Evolutionary conservation across 306 rosid species (phyloP).

Genomic region (Datisca glomerata): DNA sequence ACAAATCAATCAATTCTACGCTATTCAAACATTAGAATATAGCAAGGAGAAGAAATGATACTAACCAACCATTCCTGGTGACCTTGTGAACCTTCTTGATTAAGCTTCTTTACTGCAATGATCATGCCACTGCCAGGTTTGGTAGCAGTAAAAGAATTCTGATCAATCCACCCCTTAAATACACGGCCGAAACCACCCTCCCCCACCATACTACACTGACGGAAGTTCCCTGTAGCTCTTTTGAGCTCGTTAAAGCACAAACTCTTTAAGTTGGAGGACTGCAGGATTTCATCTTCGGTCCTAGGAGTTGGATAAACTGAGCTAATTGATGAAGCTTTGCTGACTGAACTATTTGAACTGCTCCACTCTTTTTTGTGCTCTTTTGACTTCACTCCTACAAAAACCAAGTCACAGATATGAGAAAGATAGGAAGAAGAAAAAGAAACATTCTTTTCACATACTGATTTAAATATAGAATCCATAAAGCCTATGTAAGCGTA

Average conservation of each 20-base stretch:
- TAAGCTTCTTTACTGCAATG: conserved; percentile 9
- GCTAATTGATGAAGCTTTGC: no score
- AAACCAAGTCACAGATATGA: no score
- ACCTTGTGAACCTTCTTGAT: conserved; percentile 9
- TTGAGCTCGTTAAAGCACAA: conserved; percentile 5
- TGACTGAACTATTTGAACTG: no score
- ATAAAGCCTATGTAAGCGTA: no score
- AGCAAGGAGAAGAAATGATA: neutral
- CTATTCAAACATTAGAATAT: neutral
- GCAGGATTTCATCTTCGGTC: conserved; percentile 8
- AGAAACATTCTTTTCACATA: no score
- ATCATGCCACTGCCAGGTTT: conserved; percentile 10
- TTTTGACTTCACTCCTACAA: no score
- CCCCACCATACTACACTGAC: conserved; percentile 2
- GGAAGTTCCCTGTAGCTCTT: conserved; percentile 8
- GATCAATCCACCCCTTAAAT: conserved; percentile 12
- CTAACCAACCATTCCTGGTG: conserved; percentile 8
- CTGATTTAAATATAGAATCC: no score
- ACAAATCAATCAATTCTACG: neutral
- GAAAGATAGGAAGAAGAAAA: no score
- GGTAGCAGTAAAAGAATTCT: conserved; percentile 1
- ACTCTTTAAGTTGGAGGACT: conserved; percentile 1
- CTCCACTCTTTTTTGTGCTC: no score
- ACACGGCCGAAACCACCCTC: conserved; percentile 11
- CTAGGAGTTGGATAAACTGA: no score